phyloP scores from a whole-genome alignment of 2,329 filamentous ascomycete species.

The Phyllosticta ampelicida region DNA sequence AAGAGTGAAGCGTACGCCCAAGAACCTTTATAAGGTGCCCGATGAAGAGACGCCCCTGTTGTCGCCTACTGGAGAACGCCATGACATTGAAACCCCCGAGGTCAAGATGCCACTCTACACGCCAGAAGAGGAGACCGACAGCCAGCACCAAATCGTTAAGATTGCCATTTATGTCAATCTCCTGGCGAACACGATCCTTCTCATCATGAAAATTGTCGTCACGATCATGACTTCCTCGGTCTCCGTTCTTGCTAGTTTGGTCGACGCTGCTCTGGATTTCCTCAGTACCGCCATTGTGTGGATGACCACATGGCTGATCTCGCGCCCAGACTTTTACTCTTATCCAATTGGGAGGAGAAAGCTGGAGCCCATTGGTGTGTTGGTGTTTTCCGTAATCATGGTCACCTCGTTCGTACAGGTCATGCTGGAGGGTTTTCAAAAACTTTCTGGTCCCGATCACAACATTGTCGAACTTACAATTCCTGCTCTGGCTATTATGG shows the following conservation, averaged over 20 bases:
- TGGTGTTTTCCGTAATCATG: slow-evolving; percentile 80
- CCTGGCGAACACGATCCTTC: slow-evolving; percentile 61
- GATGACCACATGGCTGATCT: slow-evolving; percentile 64
- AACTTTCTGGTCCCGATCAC: slow-evolving; percentile 50
- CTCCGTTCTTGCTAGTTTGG: slow-evolving; percentile 68
- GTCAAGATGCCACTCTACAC: slow-evolving; percentile 59
- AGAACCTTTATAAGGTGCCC: slow-evolving; percentile 67
- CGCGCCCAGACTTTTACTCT: slow-evolving; percentile 59
- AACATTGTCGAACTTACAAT: slow-evolving; percentile 61
- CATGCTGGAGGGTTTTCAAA: slow-evolving; percentile 56
- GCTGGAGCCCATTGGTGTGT: slow-evolving; percentile 67
- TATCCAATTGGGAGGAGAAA: slow-evolving; percentile 70
- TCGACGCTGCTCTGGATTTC: slow-evolving; percentile 72
- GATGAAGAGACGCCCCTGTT: slow-evolving; percentile 56
- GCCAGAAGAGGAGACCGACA: slow-evolving; percentile 59
- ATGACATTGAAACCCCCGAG: slow-evolving; percentile 37
- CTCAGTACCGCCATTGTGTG: slow-evolving; percentile 73
- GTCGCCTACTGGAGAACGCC: slow-evolving; percentile 18
- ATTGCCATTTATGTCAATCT: slow-evolving; percentile 83
- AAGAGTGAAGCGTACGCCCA: slow-evolving; percentile 50
- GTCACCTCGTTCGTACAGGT: slow-evolving; percentile 77
- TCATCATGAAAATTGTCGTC: slow-evolving; percentile 67
- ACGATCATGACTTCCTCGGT: slow-evolving; percentile 69
- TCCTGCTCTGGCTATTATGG: slow-evolving; percentile 70
- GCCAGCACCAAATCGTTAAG: slow-evolving; percentile 64